These are phyloP conservation scores for Metarhizium album DNA, from an alignment of 2,329 filamentous ascomycete genomes.

Conservation along the genomic window DNA sequence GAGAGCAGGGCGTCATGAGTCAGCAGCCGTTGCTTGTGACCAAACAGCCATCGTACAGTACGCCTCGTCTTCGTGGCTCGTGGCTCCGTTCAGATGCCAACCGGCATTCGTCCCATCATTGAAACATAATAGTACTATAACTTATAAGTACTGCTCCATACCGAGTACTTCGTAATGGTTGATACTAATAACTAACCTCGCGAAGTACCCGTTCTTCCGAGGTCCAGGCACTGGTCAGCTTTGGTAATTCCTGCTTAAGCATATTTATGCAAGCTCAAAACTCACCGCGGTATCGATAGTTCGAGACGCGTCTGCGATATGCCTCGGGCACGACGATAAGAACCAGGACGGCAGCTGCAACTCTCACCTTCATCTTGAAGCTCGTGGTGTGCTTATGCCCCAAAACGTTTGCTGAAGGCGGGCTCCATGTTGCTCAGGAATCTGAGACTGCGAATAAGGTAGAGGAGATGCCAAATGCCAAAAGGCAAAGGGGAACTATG, in stretches of 20 bases:
- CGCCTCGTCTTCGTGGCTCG: not conserved
- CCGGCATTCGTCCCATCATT: not conserved
- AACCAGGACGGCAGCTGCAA: not conserved
- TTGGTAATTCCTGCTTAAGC: not conserved
- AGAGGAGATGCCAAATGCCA: not conserved
- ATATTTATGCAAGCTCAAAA: not conserved
- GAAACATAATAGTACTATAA: not conserved
- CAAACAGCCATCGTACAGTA: not conserved
- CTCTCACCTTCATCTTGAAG: not conserved
- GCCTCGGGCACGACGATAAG: not conserved
- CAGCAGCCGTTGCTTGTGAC: not conserved
- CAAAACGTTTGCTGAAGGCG: not conserved
- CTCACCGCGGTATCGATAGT: not conserved
- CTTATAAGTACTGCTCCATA: no score
- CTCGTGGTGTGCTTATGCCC: not conserved
- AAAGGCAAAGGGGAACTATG: not conserved
- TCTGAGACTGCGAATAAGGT: slow-evolving; percentile 26
- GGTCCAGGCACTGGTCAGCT: not conserved
- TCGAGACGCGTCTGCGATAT: not conserved
- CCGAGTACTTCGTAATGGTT: no score
- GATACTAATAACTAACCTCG: no score
- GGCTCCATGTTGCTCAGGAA: slow-evolving; percentile 8
- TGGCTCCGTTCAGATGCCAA: not conserved
- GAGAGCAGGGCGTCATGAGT: no score
- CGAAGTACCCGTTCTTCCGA: no score